Evolutionary conservation across 768 basidiomycete genomes (phyloP).

Genomic region (Brasilioporus rufonigricans): DNA sequence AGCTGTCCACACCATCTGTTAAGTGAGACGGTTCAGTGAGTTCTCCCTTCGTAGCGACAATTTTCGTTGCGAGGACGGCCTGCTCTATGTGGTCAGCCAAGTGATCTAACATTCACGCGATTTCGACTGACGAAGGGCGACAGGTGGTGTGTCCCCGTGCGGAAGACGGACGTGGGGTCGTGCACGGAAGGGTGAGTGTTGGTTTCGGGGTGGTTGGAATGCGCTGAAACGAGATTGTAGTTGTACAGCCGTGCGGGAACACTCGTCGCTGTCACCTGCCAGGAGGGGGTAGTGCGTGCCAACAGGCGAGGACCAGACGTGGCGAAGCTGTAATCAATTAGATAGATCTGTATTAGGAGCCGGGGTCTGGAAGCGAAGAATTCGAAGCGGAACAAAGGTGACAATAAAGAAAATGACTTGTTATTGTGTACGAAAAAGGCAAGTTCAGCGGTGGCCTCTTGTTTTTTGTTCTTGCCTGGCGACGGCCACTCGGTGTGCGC

Average conservation of each 20-base stretch:
- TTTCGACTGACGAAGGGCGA: not conserved
- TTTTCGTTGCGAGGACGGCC: conserved; percentile 78
- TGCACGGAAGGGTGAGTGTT: conserved; percentile 63
- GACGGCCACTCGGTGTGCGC: conserved; percentile 13
- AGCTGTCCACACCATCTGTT: conserved; percentile 17
- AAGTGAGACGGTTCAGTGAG: not conserved
- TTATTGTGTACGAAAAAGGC: conserved; percentile 34
- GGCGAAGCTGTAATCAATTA: conserved; percentile 20
- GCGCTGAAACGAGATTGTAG: conserved; percentile 35
- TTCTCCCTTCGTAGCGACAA: conserved; percentile 45
- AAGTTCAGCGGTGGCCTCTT: conserved; percentile 6
- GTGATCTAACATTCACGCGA: not conserved
- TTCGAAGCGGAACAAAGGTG: conserved; percentile 15
- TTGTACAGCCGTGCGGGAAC: conserved; percentile 66
- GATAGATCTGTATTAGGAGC: conserved; percentile 10
- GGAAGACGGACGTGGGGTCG: conserved; percentile 64
- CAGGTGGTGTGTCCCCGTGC: conserved; percentile 65
- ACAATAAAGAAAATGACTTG: conserved; percentile 21
- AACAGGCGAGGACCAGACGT: conserved; percentile 44
- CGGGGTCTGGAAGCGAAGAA: conserved; percentile 11
- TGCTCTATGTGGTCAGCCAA: conserved; percentile 67
- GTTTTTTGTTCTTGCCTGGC: conserved; percentile 36
- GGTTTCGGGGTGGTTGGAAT: not conserved
- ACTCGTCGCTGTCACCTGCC: conserved; percentile 72
- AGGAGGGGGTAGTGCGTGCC: conserved; percentile 77